Conservation (phyloP, 106 monocot species). For the Narthecium ossifragum region DNA sequence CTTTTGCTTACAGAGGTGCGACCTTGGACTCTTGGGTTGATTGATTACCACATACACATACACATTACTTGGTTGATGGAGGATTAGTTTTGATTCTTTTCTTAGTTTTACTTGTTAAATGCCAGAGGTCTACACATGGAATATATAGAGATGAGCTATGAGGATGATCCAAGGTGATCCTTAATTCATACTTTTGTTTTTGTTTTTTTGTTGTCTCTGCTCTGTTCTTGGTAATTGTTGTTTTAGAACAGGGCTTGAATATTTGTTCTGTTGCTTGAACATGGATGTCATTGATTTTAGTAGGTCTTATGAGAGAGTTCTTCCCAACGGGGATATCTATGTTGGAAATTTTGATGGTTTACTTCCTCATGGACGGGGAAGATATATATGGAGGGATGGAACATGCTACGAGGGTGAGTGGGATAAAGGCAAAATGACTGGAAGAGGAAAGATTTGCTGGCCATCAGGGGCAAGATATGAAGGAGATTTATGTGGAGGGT, state of each 20-base stretch:
- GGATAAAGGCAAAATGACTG: slow-evolving; percentile 67
- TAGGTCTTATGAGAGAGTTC: slow-evolving; percentile 35
- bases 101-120: neutral
- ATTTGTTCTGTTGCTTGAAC: neutral
- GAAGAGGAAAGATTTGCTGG: slow-evolving; percentile 60
- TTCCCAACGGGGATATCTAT: slow-evolving; percentile 80
- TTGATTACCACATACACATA: no score
- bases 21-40: no score
- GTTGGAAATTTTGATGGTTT: slow-evolving; percentile 47
- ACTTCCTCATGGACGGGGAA: slow-evolving; percentile 76
- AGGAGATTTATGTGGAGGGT: slow-evolving; percentile 79
- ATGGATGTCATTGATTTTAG: slow-evolving; percentile 9
- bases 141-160: slow-evolving; percentile 20
- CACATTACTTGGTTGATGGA: no score
- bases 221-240: neutral
- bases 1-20: no score
- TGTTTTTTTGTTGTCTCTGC: neutral
- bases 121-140: slow-evolving; percentile 6
- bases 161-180: slow-evolving; percentile 21
- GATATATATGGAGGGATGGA: slow-evolving; percentile 72
- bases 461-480: slow-evolving; percentile 73
- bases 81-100: no score
- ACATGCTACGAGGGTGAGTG: slow-evolving; percentile 72
- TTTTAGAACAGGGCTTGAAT: neutral
- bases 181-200: neutral